Evolutionary conservation across 2,329 filamentous ascomycete genomes (phyloP).

Genomic region (Cadophora luteo-olivacea): DNA sequence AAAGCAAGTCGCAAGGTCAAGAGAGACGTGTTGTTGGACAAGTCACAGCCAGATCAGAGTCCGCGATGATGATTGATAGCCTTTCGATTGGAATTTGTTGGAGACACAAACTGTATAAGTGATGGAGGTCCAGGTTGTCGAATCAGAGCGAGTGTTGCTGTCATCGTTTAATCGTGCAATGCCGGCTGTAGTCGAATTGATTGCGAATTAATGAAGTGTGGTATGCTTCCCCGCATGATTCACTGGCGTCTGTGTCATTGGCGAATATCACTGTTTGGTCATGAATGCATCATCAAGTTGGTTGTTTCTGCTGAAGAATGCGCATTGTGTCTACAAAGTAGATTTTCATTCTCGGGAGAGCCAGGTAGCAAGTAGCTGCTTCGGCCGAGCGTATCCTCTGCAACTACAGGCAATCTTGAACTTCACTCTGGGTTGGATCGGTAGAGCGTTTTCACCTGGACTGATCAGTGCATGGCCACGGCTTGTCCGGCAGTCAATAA

Average conservation of each 20-base stretch:
- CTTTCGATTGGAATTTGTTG: neutral
- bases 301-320: neutral
- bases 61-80: neutral
- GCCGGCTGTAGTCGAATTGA: conserved; percentile 7
- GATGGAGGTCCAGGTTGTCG: neutral
- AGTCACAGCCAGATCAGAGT: neutral
- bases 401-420: neutral
- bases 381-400: neutral
- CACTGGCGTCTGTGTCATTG: neutral
- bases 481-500: neutral
- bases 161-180: neutral
- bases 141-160: neutral
- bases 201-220: neutral
- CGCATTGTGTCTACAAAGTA: neutral
- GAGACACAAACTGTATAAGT: neutral
- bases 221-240: conserved; percentile 11
- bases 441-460: neutral
- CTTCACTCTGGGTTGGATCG: neutral
- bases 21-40: neutral
- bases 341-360: neutral
- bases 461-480: neutral
- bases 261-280: neutral
- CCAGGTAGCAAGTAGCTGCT: neutral
- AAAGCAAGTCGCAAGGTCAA: neutral
- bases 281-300: conserved; percentile 3